phyloP scores from a whole-genome alignment of 108 stramenopile species.

The Fragilariopsis cylindrus region DNA sequence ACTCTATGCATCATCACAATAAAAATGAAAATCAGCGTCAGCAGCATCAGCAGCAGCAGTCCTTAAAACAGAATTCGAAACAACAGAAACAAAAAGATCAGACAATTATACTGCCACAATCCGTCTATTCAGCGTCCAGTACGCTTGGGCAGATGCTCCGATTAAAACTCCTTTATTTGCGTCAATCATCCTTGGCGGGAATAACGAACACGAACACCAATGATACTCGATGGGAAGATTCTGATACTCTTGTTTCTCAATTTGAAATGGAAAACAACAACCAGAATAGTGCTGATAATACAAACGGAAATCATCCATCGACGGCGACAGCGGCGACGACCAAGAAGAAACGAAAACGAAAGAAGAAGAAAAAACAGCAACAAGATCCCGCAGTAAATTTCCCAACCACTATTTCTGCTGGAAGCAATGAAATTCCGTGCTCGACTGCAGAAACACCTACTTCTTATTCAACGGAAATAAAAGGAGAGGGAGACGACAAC shows the following conservation, averaged over 20 bases:
- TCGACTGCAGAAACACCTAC: too few relatives aligned
- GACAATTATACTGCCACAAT: too few relatives aligned
- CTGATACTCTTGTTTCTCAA: neutral
- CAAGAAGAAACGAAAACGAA: slow-evolving; percentile 21
- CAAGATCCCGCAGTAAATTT: too few relatives aligned
- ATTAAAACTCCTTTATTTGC: neutral
- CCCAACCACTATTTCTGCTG: too few relatives aligned
- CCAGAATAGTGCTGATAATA: neutral
- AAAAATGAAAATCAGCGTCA: neutral
- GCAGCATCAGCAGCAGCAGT: too few relatives aligned
- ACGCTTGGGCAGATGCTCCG: neutral
- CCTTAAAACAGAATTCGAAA: too few relatives aligned
- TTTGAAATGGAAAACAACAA: neutral
- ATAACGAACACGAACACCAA: neutral
- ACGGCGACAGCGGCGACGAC: neutral
- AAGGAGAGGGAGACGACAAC: neutral
- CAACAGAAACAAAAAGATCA: too few relatives aligned
- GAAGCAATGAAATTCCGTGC: too few relatives aligned
- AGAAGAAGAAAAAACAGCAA: slow-evolving; percentile 37
- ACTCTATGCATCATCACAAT: slow-evolving; percentile 6
- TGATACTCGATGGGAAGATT: neutral
- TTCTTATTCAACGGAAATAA: too few relatives aligned
- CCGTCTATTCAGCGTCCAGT: too few relatives aligned
- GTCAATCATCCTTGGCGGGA: neutral
- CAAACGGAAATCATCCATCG: neutral